Evolutionary conservation across 768 basidiomycete species (phyloP), one percentile per base, ranked within the genome.

Genomic region (Coprinopsis marcescibilis): DNA sequence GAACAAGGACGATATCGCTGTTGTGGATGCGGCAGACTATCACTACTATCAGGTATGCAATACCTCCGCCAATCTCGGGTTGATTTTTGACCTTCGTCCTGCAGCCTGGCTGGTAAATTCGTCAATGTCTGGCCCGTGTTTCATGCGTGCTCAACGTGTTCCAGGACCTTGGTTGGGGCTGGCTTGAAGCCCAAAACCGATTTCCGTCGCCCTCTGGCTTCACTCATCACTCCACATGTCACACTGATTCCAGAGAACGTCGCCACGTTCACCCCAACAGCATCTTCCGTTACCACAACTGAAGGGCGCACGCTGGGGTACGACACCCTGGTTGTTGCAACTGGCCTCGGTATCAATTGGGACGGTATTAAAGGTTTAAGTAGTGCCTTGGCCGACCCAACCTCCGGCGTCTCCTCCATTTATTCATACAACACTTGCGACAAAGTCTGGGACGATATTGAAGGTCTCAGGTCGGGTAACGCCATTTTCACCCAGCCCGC

Each of bases 401-500:
- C 68, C 4, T 86, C 86, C 1, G 85, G 86, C 2, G 93, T 99
- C 25, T 89, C 91, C 6, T 86, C 88, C 7, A 96, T 96, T 51
- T 97, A 97, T 68, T 87, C 86, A 0, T 89, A 89, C 63, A 78
- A 87, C 45, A 85, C 89, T 4, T 89, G 85, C 58, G 91, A 96
- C 67, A 93, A 91, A 65, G 79, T 80, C 13, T 95, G 89, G 90
- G 65, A 72, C 33, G 83, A 92, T 55, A 83, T 97, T 36, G 80
- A 90, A 49, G 72, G 73, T 11, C 74, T 92, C 47, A 77, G 84
- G 27, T 67, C 73, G 2, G 93, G 94, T 11, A 80, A 83, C 44
- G 93, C 93, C 3, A 76, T 98, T 55, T 99, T 98, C 69, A 97
- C 94, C 0, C 95, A 98, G 57, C 95, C 94, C 27, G 79, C 85